Conservation (phyloP, 208 protist species). For the Trypanosoma melophagium region DNA sequence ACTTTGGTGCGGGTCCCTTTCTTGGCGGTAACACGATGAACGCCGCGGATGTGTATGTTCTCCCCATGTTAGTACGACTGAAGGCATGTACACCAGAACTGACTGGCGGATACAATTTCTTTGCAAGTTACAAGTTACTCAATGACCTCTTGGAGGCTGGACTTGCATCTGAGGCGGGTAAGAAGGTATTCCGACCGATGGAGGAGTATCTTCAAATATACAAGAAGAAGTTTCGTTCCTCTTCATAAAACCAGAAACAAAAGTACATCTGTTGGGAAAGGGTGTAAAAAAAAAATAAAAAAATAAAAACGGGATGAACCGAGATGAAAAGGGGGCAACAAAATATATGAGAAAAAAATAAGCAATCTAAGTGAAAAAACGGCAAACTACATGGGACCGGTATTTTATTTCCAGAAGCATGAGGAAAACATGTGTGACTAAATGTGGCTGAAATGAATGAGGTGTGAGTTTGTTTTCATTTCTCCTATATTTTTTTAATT, state of each 20-base stretch:
- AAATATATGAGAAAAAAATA: slow-evolving; percentile 5
- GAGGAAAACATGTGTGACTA: no score
- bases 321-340: slow-evolving; percentile 1
- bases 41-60: slow-evolving; percentile 52
- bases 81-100: slow-evolving; percentile 44
- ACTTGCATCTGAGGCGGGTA: slow-evolving; percentile 30
- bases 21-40: slow-evolving; percentile 57
- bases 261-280: slow-evolving; percentile 17
- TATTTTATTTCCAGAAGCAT: no score
- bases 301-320: slow-evolving; percentile 11
- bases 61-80: slow-evolving; percentile 58
- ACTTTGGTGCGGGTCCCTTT: slow-evolving; percentile 67
- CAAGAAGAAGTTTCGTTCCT: slow-evolving; percentile 21
- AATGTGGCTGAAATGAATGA: no score
- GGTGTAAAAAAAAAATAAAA: slow-evolving; percentile 22
- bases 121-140: slow-evolving; percentile 54
- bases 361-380: no score
- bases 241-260: slow-evolving; percentile 8
- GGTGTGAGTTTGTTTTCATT: no score
- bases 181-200: slow-evolving; percentile 40
- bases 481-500: no score
- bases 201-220: slow-evolving; percentile 33
- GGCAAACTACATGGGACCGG: no score
- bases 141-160: slow-evolving; percentile 39
- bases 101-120: slow-evolving; percentile 49